phyloP scores from a whole-genome alignment of 371 early-diverging fungal genomes.

The Mortierella sp. region DNA sequence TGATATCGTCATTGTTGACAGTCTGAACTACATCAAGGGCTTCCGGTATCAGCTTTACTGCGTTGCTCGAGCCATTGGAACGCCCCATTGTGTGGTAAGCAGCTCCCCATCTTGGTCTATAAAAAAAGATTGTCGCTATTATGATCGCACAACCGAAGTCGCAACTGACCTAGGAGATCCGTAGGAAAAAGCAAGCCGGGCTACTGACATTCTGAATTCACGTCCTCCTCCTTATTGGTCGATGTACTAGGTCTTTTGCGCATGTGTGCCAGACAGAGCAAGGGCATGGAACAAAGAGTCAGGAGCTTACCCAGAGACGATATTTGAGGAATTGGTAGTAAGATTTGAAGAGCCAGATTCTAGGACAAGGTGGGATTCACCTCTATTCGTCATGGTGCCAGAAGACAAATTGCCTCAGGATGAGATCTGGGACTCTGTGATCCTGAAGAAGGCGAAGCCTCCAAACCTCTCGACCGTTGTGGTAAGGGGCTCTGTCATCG shows the following conservation, averaged over 20 bases:
- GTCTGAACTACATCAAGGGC: slow-evolving; percentile 98
- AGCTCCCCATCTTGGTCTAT: neutral
- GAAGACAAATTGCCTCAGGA: slow-evolving; percentile 77
- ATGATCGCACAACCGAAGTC: neutral
- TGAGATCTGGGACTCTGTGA: slow-evolving; percentile 83
- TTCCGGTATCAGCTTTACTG: slow-evolving; percentile 97
- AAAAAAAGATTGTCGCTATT: neutral
- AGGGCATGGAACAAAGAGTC: slow-evolving; percentile 74
- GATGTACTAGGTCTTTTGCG: slow-evolving; percentile 74
- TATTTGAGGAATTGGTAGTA: slow-evolving; percentile 87
- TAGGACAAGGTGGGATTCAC: slow-evolving; percentile 95
- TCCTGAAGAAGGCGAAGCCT: slow-evolving; percentile 82
- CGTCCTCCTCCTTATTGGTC: neutral
- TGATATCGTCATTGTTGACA: slow-evolving; percentile 91
- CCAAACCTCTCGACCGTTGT: slow-evolving; percentile 88
- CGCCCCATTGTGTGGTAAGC: slow-evolving; percentile 88
- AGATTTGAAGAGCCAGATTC: slow-evolving; percentile 97
- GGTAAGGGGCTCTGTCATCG: slow-evolving; percentile 46
- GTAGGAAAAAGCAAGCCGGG: neutral
- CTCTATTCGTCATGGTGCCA: slow-evolving; percentile 88
- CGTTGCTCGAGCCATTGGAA: slow-evolving; percentile 87
- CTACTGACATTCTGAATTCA: neutral
- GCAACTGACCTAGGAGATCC: neutral
- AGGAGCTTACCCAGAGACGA: slow-evolving; percentile 59
- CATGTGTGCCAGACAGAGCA: slow-evolving; percentile 73